A percentile compares a stretch with the other conserved stretches of the same genome.
phyloP scores from a whole-genome alignment of 441 rosid species.

The Melastoma candidum region DNA sequence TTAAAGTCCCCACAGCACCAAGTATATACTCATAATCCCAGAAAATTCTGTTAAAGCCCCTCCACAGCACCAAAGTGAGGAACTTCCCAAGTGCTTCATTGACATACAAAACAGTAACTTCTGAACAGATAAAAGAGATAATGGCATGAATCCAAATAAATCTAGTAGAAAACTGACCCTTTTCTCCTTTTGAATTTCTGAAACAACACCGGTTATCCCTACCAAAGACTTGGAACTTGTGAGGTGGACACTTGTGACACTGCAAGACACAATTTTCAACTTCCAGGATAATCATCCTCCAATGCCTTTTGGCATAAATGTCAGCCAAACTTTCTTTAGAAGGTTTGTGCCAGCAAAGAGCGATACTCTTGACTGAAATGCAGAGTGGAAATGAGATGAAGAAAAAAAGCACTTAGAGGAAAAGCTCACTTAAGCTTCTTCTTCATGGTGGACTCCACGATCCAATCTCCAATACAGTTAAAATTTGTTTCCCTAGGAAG shows the following conservation, averaged over 20 bases:
- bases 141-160: background rate
- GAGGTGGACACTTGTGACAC: conserved; percentile 83
- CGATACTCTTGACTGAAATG: background rate
- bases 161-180: conserved; percentile 38
- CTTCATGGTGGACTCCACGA: conserved; percentile 74
- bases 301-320: background rate
- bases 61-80: too few relatives aligned
- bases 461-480: conserved; percentile 97
- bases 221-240: conserved; percentile 87
- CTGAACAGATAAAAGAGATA: background rate
- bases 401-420: conserved; percentile 8
- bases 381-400: conserved; percentile 4
- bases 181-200: conserved; percentile 92
- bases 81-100: too few relatives aligned
- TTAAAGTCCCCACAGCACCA: too few relatives aligned
- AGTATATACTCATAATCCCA: too few relatives aligned
- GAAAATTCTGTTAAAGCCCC: too few relatives aligned
- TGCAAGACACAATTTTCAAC: conserved; percentile 20
- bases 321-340: background rate
- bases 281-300: background rate
- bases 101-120: too few relatives aligned
- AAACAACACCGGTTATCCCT: conserved; percentile 73
- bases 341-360: background rate
- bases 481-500: conserved; percentile 90
- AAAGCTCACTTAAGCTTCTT: conserved; percentile 80